phyloP scores from a whole-genome alignment of 2,329 filamentous ascomycete species.

The Talaromyces sp. region DNA sequence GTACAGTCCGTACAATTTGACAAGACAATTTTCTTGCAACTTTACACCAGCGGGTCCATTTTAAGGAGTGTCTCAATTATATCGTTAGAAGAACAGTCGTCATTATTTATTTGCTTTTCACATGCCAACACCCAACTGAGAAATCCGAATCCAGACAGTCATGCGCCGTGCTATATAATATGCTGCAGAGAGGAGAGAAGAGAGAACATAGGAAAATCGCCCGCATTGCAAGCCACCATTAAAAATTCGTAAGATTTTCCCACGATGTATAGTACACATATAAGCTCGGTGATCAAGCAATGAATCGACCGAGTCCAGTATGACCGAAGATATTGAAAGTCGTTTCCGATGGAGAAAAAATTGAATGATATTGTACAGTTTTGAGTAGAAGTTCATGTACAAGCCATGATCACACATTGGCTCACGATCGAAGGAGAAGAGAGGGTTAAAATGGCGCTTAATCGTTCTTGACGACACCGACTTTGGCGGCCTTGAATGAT shows the following conservation, averaged over 20 bases:
- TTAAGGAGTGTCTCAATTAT: background rate
- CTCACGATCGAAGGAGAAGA: conserved; percentile 4
- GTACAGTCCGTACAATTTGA: background rate
- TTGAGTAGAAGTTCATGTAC: conserved; percentile 3
- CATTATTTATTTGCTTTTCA: conserved; percentile 12
- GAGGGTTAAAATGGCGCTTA: conserved; percentile 26
- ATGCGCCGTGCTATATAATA: conserved; percentile 19
- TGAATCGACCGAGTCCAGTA: background rate
- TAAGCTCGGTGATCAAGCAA: background rate
- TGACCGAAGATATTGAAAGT: background rate
- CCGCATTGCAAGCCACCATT: background rate
- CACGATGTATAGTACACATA: conserved; percentile 15
- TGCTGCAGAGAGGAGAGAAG: conserved; percentile 18
- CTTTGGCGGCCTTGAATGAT: conserved; percentile 69
- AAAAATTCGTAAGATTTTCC: background rate
- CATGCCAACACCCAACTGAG: conserved; percentile 15
- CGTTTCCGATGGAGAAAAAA: background rate
- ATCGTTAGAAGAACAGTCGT: background rate
- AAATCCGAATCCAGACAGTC: conserved; percentile 15
- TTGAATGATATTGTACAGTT: conserved; percentile 16
- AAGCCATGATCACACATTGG: background rate
- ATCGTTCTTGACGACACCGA: conserved; percentile 87
- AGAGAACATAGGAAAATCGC: background rate
- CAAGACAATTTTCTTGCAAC: background rate
- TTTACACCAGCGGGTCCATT: background rate